These are phyloP conservation scores for Cryoendolithus antarcticus DNA, from an alignment of 2,329 filamentous ascomycete species.

Conservation along the genomic window DNA sequence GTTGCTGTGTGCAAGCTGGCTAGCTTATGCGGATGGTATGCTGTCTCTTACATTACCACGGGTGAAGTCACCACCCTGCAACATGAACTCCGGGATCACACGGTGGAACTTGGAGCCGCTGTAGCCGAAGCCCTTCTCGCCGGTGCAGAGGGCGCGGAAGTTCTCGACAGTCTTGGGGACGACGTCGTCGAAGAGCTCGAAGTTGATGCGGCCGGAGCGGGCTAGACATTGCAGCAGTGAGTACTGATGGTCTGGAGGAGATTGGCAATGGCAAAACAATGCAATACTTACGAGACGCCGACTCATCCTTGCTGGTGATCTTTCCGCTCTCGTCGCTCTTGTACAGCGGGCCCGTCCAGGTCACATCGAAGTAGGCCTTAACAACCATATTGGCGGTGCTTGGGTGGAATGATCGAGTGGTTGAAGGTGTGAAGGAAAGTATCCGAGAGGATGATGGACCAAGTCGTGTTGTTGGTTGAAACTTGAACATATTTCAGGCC, in stretches of 20 bases:
- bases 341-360: slow-evolving; percentile 52
- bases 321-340: slow-evolving; percentile 47
- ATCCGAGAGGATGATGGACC: too few species aligned
- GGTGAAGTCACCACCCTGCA: slow-evolving; percentile 96
- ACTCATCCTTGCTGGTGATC: slow-evolving; percentile 26
- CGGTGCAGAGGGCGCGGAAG: slow-evolving; percentile 88
- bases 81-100: slow-evolving; percentile 98
- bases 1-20: neutral
- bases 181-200: slow-evolving; percentile 72
- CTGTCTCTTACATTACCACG: slow-evolving; percentile 64
- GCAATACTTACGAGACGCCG: slow-evolving; percentile 45
- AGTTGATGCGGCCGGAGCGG: slow-evolving; percentile 70
- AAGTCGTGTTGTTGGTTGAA: slow-evolving; percentile 8
- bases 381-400: slow-evolving; percentile 63
- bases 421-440: slow-evolving; percentile 24
- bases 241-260: slow-evolving; percentile 4
- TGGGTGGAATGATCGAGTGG: slow-evolving; percentile 45
- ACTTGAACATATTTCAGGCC: slow-evolving; percentile 9
- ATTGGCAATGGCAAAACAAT: slow-evolving; percentile 9
- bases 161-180: slow-evolving; percentile 95
- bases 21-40: neutral
- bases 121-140: slow-evolving; percentile 81
- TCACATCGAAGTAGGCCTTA: slow-evolving; percentile 60
- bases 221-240: slow-evolving; percentile 30
- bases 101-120: slow-evolving; percentile 82